Evolutionary conservation across 306 rosid genomes (phyloP).

Genomic region (Sicyos baderoa): DNA sequence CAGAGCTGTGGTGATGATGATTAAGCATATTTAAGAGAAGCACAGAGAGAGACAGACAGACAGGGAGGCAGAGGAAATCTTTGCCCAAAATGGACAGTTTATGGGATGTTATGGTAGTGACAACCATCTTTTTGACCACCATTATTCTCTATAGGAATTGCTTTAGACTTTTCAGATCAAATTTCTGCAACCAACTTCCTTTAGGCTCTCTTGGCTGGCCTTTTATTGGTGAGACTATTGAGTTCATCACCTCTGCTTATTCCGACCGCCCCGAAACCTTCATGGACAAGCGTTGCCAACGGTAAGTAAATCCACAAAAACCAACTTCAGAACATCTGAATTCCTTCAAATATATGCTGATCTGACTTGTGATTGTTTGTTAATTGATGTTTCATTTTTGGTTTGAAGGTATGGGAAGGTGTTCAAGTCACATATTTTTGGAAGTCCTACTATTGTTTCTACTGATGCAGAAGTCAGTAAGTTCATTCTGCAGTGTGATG

Average conservation of each 20-base stretch:
- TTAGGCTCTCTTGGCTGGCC: constrained; percentile 87
- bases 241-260: constrained; percentile 74
- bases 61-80: constrained; percentile 23
- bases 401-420: constrained; percentile 76
- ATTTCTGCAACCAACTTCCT: constrained; percentile 44
- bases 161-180: constrained; percentile 36
- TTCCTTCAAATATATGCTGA: constrained; percentile 2
- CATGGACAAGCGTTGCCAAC: constrained; percentile 59
- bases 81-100: constrained; percentile 45
- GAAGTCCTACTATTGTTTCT: constrained; percentile 76
- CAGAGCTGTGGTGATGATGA: constrained; percentile 39
- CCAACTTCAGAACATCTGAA: not conserved
- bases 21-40: constrained; percentile 45
- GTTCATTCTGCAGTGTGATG: constrained; percentile 82
- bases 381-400: not conserved
- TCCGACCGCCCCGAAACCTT: constrained; percentile 86
- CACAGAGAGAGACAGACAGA: constrained; percentile 26
- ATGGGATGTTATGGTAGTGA: constrained; percentile 46
- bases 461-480: constrained; percentile 85
- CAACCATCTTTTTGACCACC: constrained; percentile 35
- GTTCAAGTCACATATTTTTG: constrained; percentile 95
- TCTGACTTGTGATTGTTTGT: not conserved
- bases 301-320: constrained; percentile 33
- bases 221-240: constrained; percentile 77
- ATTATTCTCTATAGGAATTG: constrained; percentile 38